A percentile compares a stretch with the other conserved stretches of the same genome.
These are phyloP conservation scores for Lanmaoa pseudosensibilis DNA, from an alignment of 768 basidiomycete genomes.

Conservation along the genomic window DNA sequence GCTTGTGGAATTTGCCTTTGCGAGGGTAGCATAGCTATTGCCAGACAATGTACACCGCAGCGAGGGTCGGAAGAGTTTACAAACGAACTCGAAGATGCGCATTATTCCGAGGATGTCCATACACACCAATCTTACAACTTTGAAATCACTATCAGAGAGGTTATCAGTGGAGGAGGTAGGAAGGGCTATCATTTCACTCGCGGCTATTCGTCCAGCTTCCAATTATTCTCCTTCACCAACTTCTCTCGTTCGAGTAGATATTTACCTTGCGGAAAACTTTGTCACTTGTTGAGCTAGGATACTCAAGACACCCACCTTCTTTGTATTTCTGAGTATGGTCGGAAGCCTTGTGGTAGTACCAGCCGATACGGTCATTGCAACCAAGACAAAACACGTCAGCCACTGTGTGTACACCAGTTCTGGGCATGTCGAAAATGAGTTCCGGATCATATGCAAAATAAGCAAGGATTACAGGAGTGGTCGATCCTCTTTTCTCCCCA, in stretches of 20 bases:
- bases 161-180: not conserved
- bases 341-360: conserved; percentile 81
- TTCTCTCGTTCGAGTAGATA: conserved; percentile 80
- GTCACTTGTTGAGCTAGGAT: not conserved
- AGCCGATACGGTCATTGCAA: conserved; percentile 76
- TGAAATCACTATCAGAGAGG: not conserved
- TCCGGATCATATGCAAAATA: not conserved
- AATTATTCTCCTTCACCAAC: conserved; percentile 78
- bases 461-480: conserved; percentile 55
- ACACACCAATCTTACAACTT: not conserved
- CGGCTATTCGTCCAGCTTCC: conserved; percentile 55
- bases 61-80: not conserved
- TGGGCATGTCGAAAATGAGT: conserved; percentile 28
- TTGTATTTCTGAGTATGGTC: conserved; percentile 82
- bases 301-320: conserved; percentile 52
- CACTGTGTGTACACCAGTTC: conserved; percentile 80
- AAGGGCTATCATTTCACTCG: not conserved
- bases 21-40: conserved; percentile 10
- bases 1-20: conserved; percentile 28
- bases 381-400: conserved; percentile 79
- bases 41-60: not conserved
- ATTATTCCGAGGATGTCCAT: not conserved
- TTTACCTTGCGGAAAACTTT: conserved; percentile 52
- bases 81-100: not conserved
- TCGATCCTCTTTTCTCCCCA: conserved; percentile 74